phyloP scores from a whole-genome alignment of 164 flowering plant species.

The Piper longum region DNA sequence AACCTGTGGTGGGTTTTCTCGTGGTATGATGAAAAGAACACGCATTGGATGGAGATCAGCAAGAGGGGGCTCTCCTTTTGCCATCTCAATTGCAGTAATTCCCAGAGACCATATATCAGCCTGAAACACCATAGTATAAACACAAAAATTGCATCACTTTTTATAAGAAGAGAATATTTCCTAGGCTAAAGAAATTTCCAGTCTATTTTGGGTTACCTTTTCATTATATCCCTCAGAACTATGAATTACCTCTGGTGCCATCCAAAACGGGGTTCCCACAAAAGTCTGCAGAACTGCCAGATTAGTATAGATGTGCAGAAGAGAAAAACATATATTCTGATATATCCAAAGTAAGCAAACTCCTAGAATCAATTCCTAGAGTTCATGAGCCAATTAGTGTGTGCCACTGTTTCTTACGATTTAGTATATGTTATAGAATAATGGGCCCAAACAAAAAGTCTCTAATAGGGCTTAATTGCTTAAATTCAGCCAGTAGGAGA shows the following conservation, averaged over 20 bases:
- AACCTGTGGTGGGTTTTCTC: slow-evolving; percentile 99
- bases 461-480: no score
- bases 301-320: no score
- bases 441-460: no score
- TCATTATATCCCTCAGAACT: slow-evolving; percentile 95
- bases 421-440: no score
- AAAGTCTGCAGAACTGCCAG: slow-evolving; percentile 50
- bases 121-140: slow-evolving; percentile 25
- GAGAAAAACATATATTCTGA: no score
- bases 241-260: slow-evolving; percentile 99
- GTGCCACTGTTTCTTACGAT: no score
- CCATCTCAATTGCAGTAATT: slow-evolving; percentile 99
- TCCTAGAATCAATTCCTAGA: no score
- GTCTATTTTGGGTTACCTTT: slow-evolving; percentile 37
- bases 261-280: slow-evolving; percentile 99
- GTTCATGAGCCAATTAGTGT: no score
- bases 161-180: no score
- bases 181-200: slow-evolving; percentile 1
- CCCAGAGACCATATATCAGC: slow-evolving; percentile 99
- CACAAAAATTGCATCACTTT: no score
- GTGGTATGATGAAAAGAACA: slow-evolving; percentile 96
- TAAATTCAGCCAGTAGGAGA: no score
- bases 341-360: no score
- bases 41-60: slow-evolving; percentile 99
- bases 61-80: slow-evolving; percentile 98